Base-by-base conservation (phyloP, 306 rosid species). In the Lathyrus oleraceus region DNA sequence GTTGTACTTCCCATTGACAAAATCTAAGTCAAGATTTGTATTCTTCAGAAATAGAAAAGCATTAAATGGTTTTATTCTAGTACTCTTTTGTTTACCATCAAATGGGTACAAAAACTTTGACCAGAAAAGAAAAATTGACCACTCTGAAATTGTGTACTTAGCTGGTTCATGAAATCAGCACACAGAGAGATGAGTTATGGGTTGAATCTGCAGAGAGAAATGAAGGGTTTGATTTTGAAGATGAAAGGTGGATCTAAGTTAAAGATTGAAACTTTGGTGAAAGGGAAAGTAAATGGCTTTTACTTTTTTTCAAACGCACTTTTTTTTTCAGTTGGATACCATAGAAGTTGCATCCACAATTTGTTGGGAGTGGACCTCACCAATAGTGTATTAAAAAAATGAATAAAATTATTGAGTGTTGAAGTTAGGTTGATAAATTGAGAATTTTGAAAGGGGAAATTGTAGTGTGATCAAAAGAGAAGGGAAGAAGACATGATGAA, bases 261-360 rank as follows among this genome's bases (percentile, higher is more conserved):
- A 66, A 66, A 66, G 56, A 2, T 27, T 65, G 10, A 13, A 14
- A 74, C 73, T 74, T 74, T 75, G 73, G 73, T 66, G 79, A 65
- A 75, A 66, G 79, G 73, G 77, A 75, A 73, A 88, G 94, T 75
- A 28, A 65, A 47, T 78, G 27, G 23, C 79, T 81, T 79, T 85
- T 59, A 68, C 49, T 70, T 49, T 61, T 47, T 43, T 76, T 36
- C 76, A 15, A 51, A 1, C 78, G 64, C 76, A 35, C 39, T 35
- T 35, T 35, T 32, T 30, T 32, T 32, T 35, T 35, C 39, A 35
- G 39, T 35, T 35, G 39, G 52, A 47, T 11, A 9, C 54, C 76
- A 69, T 68, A 57, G 76, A 81, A 62, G 67, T 72, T 76, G 79
- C 79, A 77, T 75, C 68, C 16, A 77, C 82, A 72, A 60, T 67